Percentiles rank a stretch among this genome's conserved stretches.
Conservation (phyloP, 208 protist genomes). For the Acanthamoeba royreba region DNA sequence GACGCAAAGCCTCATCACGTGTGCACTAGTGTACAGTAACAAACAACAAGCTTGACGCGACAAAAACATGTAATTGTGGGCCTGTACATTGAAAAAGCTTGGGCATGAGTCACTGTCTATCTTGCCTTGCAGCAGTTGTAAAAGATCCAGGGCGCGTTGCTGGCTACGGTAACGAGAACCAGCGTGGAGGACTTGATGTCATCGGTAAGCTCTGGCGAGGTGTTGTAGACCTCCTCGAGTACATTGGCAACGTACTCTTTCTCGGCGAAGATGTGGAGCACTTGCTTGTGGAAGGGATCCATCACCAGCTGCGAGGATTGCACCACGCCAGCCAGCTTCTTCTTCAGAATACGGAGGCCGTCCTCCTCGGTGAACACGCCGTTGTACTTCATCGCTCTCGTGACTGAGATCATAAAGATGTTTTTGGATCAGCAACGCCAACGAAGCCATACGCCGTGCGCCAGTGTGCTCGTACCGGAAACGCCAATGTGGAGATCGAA, state of each 20-base stretch:
- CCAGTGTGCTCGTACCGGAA: too few relatives aligned
- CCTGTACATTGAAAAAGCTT: neutral
- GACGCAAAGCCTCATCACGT: neutral
- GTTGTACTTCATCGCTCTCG: conserved; percentile 29
- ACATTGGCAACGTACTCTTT: conserved; percentile 25
- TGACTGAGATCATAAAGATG: neutral
- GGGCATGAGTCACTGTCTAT: neutral
- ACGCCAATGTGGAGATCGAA: conserved; percentile 30
- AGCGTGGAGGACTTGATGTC: neutral
- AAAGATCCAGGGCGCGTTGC: conserved; percentile 18
- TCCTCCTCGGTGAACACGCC: neutral
- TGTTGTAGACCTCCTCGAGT: neutral
- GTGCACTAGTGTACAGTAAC: too few relatives aligned
- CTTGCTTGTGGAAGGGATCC: conserved; percentile 36
- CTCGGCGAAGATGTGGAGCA: conserved; percentile 42
- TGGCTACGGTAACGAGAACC: neutral
- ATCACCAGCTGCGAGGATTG: neutral
- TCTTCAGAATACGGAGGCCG: neutral
- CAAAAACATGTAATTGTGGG: neutral
- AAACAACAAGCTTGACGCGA: too few relatives aligned
- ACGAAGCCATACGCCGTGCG: too few relatives aligned
- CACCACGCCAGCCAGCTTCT: conserved; percentile 13
- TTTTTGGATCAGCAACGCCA: neutral
- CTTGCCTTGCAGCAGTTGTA: neutral
- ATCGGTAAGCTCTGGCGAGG: neutral